These are phyloP conservation scores for Neoconidiobolus thromboides DNA, from an alignment of 371 early-diverging fungal species.

Conservation along the genomic window DNA sequence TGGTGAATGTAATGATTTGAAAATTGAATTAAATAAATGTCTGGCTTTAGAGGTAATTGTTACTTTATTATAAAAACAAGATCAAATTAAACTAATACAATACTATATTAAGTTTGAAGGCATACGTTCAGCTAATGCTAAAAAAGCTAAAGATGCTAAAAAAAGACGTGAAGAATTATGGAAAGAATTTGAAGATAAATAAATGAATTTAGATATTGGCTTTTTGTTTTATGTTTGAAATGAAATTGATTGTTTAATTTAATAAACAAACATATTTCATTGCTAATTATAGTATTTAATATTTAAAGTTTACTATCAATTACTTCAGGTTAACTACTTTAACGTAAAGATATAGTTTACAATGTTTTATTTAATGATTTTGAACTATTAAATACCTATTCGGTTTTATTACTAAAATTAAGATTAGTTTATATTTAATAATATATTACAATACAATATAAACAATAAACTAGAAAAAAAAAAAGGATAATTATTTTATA, in stretches of 20 bases:
- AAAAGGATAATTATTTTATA: neutral
- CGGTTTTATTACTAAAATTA: neutral
- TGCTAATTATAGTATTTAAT: neutral
- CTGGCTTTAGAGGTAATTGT: neutral
- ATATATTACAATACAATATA: neutral
- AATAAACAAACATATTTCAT: neutral
- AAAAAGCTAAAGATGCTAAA: too few species aligned
- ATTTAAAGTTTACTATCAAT: neutral
- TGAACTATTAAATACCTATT: neutral
- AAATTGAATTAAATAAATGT: neutral
- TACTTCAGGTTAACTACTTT: neutral
- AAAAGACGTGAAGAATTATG: neutral
- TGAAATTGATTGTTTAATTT: neutral
- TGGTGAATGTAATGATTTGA: neutral
- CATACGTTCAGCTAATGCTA: neutral
- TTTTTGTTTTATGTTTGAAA: neutral
- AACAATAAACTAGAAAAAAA: neutral
- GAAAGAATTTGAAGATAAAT: neutral
- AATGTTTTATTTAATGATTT: neutral
- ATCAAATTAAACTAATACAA: neutral
- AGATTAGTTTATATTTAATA: neutral
- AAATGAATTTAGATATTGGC: neutral
- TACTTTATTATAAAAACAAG: neutral
- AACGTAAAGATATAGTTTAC: neutral
- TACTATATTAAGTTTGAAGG: neutral